Conservation (phyloP, 352 stramenopile genomes). For the Phytophthora parvispora region DNA sequence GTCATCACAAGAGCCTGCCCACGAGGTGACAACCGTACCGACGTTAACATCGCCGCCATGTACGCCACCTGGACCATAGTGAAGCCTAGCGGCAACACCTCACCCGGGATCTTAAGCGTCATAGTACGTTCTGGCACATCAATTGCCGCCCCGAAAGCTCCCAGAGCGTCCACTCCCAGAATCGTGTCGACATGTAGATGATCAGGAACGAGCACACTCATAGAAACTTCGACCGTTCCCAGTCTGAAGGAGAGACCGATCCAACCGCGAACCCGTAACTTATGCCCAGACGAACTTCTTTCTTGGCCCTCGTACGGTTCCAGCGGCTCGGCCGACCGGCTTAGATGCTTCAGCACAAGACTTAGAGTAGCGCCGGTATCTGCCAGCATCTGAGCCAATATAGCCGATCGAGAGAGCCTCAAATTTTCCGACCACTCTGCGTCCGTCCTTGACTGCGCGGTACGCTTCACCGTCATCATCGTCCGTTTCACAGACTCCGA, state of each 20-base stretch:
- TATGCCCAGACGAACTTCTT: not conserved
- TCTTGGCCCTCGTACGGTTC: not conserved
- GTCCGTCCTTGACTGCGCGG: not conserved
- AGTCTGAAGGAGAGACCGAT: not conserved
- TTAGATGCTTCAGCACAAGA: not conserved
- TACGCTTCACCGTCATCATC: not conserved
- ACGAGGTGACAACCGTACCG: not conserved
- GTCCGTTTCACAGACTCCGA: not conserved
- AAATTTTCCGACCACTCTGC: not conserved
- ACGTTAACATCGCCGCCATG: not conserved
- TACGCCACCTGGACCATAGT: constrained; percentile 1
- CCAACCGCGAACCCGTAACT: not conserved
- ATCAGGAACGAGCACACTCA: not conserved
- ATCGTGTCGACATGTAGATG: not conserved
- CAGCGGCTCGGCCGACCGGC: not conserved
- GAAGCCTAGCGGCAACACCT: not conserved
- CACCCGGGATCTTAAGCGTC: not conserved
- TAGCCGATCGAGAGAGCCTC: not conserved
- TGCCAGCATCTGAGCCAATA: constrained; percentile 1
- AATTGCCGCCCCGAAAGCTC: not conserved
- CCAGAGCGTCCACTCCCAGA: not conserved
- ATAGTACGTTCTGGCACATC: not conserved
- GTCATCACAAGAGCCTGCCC: constrained; percentile 7
- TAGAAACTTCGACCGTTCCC: not conserved
- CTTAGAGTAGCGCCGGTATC: constrained; percentile 9